Percentiles rank a stretch among this genome's conserved stretches.
These are phyloP conservation scores for Russula dissimulans DNA, from an alignment of 768 basidiomycete genomes.

Conservation along the genomic window DNA sequence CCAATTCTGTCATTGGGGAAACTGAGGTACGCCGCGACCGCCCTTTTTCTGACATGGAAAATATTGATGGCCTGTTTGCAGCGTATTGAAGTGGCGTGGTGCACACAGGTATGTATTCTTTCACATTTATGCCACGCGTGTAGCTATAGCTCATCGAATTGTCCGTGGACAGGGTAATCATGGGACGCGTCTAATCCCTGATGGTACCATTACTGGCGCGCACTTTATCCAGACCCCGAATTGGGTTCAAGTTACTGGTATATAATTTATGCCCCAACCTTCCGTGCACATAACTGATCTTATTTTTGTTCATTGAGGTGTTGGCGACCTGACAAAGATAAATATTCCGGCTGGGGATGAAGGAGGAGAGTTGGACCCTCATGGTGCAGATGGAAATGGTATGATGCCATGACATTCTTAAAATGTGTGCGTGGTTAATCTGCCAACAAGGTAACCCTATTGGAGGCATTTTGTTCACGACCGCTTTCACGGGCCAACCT, in stretches of 20 bases:
- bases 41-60: background rate
- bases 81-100: background rate
- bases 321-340: background rate
- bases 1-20: background rate
- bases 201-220: background rate
- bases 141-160: background rate
- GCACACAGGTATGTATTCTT: slow-evolving; percentile 27
- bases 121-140: background rate
- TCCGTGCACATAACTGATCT: background rate
- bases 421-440: background rate
- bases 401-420: background rate
- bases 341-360: background rate
- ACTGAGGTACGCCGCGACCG: background rate
- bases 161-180: background rate
- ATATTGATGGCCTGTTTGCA: slow-evolving; percentile 30
- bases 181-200: background rate
- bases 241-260: background rate
- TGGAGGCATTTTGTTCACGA: background rate
- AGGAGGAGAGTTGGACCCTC: background rate
- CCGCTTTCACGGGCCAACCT: background rate
- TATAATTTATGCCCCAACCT: background rate
- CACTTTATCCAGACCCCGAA: background rate
- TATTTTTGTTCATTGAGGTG: background rate
- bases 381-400: background rate
- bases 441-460: background rate